phyloP scores from a whole-genome alignment of 192 early-diverging fungal genomes.

The Podochytrium sp. region DNA sequence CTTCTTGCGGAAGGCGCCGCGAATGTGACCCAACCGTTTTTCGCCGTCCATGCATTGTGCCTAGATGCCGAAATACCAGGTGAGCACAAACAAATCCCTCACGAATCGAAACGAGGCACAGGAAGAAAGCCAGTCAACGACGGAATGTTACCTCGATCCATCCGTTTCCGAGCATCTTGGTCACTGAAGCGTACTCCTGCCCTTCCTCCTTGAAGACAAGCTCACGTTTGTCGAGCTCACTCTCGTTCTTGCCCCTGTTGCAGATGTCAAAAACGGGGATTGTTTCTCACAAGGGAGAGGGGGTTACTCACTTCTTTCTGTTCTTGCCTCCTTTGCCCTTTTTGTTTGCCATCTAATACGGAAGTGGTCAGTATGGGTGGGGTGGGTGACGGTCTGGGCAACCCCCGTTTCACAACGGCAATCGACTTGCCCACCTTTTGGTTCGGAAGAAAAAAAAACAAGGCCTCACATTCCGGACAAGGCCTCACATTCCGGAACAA shows the following conservation, averaged over 20 bases:
- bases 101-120: too few relatives aligned
- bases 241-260: slow-evolving; percentile 93
- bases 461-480: too few relatives aligned
- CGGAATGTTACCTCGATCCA: too few relatives aligned
- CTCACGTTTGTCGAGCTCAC: slow-evolving; percentile 93
- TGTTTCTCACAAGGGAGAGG: not conserved
- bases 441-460: too few relatives aligned
- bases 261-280: not conserved
- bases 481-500: too few relatives aligned
- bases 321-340: slow-evolving; percentile 91
- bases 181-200: slow-evolving; percentile 95
- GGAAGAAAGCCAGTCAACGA: too few relatives aligned
- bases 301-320: slow-evolving; percentile 46
- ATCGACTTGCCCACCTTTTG: too few relatives aligned
- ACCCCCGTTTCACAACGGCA: too few relatives aligned
- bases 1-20: slow-evolving; percentile 98
- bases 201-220: slow-evolving; percentile 96
- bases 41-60: slow-evolving; percentile 87
- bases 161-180: slow-evolving; percentile 90
- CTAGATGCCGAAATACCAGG: too few relatives aligned
- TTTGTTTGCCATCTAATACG: slow-evolving; percentile 73
- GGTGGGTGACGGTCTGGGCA: too few relatives aligned
- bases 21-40: slow-evolving; percentile 92
- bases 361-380: not conserved
- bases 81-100: too few relatives aligned